These are phyloP conservation scores for Talaromyces pinophilus DNA, from an alignment of 2,329 filamentous ascomycete species.

Conservation along the genomic window DNA sequence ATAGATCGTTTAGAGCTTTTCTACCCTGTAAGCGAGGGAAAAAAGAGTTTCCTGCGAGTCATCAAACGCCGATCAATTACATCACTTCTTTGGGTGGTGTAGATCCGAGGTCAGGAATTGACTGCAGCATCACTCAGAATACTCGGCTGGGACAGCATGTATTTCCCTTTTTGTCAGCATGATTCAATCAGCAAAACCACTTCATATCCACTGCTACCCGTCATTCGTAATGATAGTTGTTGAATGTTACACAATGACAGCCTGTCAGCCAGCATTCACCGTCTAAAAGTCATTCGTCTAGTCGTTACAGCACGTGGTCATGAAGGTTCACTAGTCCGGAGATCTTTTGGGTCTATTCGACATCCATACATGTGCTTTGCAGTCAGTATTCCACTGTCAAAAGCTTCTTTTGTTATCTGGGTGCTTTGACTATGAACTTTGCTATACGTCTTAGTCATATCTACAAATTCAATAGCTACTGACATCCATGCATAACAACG, in stretches of 20 bases:
- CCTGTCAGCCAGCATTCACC: neutral
- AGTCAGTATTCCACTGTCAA: neutral
- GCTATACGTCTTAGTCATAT: neutral
- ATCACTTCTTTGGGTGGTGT: neutral
- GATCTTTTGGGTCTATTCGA: neutral
- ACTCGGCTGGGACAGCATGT: neutral
- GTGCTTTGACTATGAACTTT: neutral
- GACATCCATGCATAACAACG: neutral
- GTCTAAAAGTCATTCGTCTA: neutral
- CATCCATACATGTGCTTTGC: neutral
- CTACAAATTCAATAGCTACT: neutral
- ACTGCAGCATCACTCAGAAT: neutral
- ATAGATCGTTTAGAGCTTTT: neutral
- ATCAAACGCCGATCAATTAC: slow-evolving; percentile 5
- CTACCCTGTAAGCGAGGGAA: neutral
- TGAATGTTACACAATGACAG: neutral
- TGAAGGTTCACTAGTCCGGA: neutral
- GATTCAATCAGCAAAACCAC: neutral
- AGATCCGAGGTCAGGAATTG: neutral
- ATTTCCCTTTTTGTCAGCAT: neutral
- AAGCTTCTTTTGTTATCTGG: neutral
- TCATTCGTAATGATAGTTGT: too few species aligned
- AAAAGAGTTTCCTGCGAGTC: neutral
- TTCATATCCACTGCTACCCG: neutral
- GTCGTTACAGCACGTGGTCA: neutral